Conservation (phyloP, 805 yeast species). For the Metschnikowia lunata region DNA sequence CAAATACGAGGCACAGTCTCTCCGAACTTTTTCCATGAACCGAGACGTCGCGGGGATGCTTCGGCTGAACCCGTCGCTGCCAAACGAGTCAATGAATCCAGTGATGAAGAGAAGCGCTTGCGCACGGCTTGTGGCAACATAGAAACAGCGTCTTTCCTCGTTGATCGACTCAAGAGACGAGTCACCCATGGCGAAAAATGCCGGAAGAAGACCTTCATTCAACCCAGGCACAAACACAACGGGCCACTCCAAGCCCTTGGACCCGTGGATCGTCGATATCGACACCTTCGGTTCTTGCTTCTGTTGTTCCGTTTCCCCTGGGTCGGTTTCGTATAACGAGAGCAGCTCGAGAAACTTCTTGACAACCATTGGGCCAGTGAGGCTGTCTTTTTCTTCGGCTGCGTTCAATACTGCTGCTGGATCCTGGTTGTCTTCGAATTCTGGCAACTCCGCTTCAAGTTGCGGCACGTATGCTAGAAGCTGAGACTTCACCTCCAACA, state of each 20-base stretch:
- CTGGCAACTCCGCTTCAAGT: conserved; percentile 17
- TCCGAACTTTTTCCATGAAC: conserved; percentile 20
- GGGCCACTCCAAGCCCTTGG: conserved; percentile 96
- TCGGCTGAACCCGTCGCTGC: conserved; percentile 9
- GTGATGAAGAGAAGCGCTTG: conserved; percentile 50
- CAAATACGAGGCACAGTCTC: conserved; percentile 11
- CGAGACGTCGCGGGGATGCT: conserved; percentile 24
- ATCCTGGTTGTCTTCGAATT: neutral
- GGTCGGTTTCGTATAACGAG: conserved; percentile 18
- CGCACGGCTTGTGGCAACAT: conserved; percentile 88
- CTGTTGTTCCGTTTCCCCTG: conserved; percentile 17
- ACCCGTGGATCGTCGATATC: conserved; percentile 82
- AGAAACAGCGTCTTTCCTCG: conserved; percentile 82
- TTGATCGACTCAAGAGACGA: conserved; percentile 34
- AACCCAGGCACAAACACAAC: conserved; percentile 78
- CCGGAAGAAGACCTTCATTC: conserved; percentile 63
- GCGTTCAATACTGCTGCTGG: neutral
- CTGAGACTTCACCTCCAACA: conserved; percentile 37
- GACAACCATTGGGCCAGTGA: conserved; percentile 9
- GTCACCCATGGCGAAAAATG: conserved; percentile 39
- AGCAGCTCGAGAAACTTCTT: conserved; percentile 15
- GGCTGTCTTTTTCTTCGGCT: conserved; percentile 10
- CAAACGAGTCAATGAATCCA: conserved; percentile 19
- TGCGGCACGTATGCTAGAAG: conserved; percentile 31
- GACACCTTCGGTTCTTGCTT: conserved; percentile 26